These are phyloP conservation scores for Nicotiana paniculata DNA, from an alignment of 257 asterid genomes.

Conservation along the genomic window DNA sequence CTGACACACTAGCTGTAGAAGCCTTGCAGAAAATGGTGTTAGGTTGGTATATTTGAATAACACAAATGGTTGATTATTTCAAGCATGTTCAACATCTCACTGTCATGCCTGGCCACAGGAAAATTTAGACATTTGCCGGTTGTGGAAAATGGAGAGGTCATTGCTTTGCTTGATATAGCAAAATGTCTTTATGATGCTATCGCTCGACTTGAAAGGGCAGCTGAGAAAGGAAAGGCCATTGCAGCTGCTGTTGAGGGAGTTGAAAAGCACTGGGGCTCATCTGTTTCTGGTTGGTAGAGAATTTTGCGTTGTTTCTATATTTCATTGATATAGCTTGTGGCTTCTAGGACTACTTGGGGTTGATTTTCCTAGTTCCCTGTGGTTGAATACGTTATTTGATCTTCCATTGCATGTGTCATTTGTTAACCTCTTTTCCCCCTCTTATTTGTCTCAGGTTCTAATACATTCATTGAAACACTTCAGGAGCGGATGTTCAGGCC, in stretches of 20 bases:
- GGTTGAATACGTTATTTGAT: background rate
- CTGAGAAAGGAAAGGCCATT: slow-evolving; percentile 98
- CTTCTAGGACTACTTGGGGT: background rate
- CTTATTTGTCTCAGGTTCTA: slow-evolving; percentile 52
- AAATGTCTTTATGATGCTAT: slow-evolving; percentile 96
- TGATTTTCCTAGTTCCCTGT: background rate
- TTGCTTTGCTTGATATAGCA: slow-evolving; percentile 92
- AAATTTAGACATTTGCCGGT: slow-evolving; percentile 96
- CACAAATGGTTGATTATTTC: background rate
- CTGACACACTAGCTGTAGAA: slow-evolving; percentile 97
- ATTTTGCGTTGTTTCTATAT: background rate
- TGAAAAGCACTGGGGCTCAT: slow-evolving; percentile 95
- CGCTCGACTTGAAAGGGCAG: slow-evolving; percentile 95
- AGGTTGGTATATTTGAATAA: slow-evolving; percentile 37
- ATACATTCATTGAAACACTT: slow-evolving; percentile 74
- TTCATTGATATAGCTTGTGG: background rate
- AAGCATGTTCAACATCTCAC: slow-evolving; percentile 5
- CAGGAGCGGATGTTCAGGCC: slow-evolving; percentile 87
- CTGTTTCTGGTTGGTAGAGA: slow-evolving; percentile 63
- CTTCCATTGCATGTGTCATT: background rate
- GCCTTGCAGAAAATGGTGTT: slow-evolving; percentile 99
- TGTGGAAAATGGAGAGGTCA: slow-evolving; percentile 94
- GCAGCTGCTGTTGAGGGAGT: slow-evolving; percentile 99
- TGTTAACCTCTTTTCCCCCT: slow-evolving; percentile 1
- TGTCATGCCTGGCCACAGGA: slow-evolving; percentile 39